Base-by-base conservation (phyloP, 2,329 filamentous ascomycete genomes). In the Colletotrichum sp. region DNA sequence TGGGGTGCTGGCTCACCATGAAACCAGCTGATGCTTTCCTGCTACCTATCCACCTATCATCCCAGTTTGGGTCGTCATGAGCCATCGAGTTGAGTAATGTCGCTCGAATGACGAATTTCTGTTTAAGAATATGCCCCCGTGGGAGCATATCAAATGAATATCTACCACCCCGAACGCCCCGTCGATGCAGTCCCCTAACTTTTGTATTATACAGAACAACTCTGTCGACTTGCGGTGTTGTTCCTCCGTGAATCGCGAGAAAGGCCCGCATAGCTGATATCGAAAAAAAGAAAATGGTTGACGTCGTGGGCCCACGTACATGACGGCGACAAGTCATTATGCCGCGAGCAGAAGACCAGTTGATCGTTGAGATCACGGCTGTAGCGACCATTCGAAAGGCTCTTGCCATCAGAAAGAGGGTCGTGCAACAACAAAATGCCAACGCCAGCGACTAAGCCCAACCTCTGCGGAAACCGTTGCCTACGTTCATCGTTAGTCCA, bases 131-230 rank as follows among this genome's bases (percentile, higher is more conserved):
- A 9, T 60, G 57, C 44, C 57, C n/a, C n/a, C 32, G 16, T 22
- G 44, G 30, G 13, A 60, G 59, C 57, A 57, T 39, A n/a, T 55
- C 39, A 18, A 55, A 59, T 55, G 36, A 60, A 16, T 71, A 24
- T 71, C 60, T 71, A 26, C 71, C 59, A 26, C 30, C 71, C 65
- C 22, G 8, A 76, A 76, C 74, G 74, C 74, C 73, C 70, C 63
- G 68, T 44, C 44, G 22, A 74, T 76, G 74, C 48, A 59, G 36
- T 30, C 65, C 70, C 71, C 44, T 44, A 65, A 68, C 44, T 73
- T 69, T 76, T 69, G 22, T 73, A 69, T 69, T 69, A 74, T 69
- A 76, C 74, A 69, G 71, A 71, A 66, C 55, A 67, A 15, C 30
- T 52, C 26, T 28, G 65, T 69, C 65, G 65, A 36, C 28, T 39